Evolutionary conservation across 257 asterid genomes (phyloP), one percentile per base, ranked within the genome.

Genomic region (Primulina eburnea): DNA sequence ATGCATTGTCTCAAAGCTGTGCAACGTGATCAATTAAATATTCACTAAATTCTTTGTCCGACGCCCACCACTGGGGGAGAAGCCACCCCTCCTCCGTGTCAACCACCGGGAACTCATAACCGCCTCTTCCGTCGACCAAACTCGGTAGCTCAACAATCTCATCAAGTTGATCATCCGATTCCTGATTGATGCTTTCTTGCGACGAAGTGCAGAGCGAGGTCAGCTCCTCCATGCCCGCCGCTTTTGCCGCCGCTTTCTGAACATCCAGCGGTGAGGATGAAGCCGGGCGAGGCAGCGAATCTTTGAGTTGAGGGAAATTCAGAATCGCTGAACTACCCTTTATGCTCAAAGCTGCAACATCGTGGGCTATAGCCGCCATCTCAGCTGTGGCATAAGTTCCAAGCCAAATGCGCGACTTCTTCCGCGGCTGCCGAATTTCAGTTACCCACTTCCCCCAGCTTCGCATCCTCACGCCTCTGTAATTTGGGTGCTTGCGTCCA

Each of bases 391-490:
- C 77, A 30, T 86, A 88, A 0, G 95, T 88, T 0, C 95, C 95
- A 0, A 88, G 88, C 95, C 95, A 88, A 66, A 88, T 88, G 62
- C 95, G 87, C 32, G 92, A 73, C 32, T 86, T 88, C 75, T 88
- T 86, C 69, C 83, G 70, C 34, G 95, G 95, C 75, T 88, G 88
- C 1, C 95, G 91, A 24, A 88, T 88, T 67, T 88, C 95, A 4
- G 95, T 86, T 0, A 88, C 95, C 92, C 92, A 88, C 76, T 84
- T 88, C 2, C 95, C 95, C 95, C 95, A 88, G 76, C 90, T 84
- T 1, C 95, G 69, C 92, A 80, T 88, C 34, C 95, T 76, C 26
- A 88, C 95, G 0, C 95, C 95, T 14, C 92, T 74, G 75, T 88
- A 88, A 8, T 84, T 62, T 8, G 89, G 89, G 16, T 86, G 89